A percentile compares a stretch with the other conserved stretches of the same genome.
phyloP scores from a whole-genome alignment of 495 filamentous ascomycete genomes.

The Podospora comata region DNA sequence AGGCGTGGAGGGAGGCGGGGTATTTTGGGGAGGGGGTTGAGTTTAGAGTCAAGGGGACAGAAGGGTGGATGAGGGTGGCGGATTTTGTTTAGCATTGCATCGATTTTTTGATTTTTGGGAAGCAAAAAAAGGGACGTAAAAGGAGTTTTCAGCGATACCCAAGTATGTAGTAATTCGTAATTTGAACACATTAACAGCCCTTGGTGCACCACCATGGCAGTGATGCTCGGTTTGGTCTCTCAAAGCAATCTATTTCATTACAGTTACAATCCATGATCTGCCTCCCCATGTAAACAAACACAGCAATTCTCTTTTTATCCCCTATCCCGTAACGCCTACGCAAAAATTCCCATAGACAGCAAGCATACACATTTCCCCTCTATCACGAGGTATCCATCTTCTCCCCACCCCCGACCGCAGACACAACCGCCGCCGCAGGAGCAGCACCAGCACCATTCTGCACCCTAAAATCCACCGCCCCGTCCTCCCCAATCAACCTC shows the following conservation, averaged over 20 bases:
- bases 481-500: slow-evolving; percentile 85
- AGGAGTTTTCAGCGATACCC: background rate
- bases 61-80: slow-evolving; percentile 59
- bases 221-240: background rate
- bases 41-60: slow-evolving; percentile 64
- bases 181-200: background rate
- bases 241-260: slow-evolving; percentile 3
- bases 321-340: slow-evolving; percentile 1
- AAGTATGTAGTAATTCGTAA: background rate
- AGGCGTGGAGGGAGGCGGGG: slow-evolving; percentile 80
- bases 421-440: background rate
- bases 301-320: background rate
- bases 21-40: slow-evolving; percentile 95
- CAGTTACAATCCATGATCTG: background rate
- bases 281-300: background rate
- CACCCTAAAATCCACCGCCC: slow-evolving; percentile 66
- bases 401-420: slow-evolving; percentile 48
- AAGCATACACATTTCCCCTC: background rate
- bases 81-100: slow-evolving; percentile 54
- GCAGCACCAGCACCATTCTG: slow-evolving; percentile 23
- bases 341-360: slow-evolving; percentile 2
- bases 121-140: background rate
- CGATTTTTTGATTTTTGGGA: no score
- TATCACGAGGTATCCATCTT: slow-evolving; percentile 61
- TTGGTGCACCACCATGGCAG: no score